These are phyloP conservation scores for Plenodomus lindquistii DNA, from an alignment of 2,329 filamentous ascomycete genomes.

Conservation along the genomic window DNA sequence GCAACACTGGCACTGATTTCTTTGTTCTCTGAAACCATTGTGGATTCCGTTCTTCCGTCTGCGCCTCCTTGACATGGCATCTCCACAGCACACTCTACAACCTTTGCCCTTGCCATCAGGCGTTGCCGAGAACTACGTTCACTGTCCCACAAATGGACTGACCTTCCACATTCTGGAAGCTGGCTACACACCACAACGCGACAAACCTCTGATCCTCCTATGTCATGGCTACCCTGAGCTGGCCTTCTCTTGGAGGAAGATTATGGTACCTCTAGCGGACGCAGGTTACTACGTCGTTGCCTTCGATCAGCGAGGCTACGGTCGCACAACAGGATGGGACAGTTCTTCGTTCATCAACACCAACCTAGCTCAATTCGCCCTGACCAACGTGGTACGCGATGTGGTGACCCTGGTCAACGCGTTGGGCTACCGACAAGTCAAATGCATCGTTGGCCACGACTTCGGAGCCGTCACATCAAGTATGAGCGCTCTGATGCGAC, in stretches of 20 bases:
- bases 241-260: conserved; percentile 69
- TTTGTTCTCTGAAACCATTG: no score
- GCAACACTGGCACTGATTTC: no score
- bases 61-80: not conserved
- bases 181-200: conserved; percentile 46
- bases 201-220: conserved; percentile 62
- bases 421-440: conserved; percentile 62
- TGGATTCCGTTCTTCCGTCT: not conserved
- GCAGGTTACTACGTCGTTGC: conserved; percentile 69
- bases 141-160: conserved; percentile 59
- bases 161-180: conserved; percentile 65
- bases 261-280: conserved; percentile 62
- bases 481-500: conserved; percentile 63
- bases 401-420: conserved; percentile 63
- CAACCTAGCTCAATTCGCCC: conserved; percentile 60
- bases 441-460: conserved; percentile 68
- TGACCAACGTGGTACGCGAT: conserved; percentile 65
- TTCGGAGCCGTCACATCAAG: conserved; percentile 66
- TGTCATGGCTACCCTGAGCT: conserved; percentile 71
- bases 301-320: conserved; percentile 70
- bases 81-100: conserved; percentile 26
- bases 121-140: conserved; percentile 60
- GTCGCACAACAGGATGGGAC: conserved; percentile 66
- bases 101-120: conserved; percentile 60
- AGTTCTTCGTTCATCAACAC: conserved; percentile 54